phyloP scores from a whole-genome alignment of 176 grass and related monocot genomes.

The Dendrocalamus sinicus region DNA sequence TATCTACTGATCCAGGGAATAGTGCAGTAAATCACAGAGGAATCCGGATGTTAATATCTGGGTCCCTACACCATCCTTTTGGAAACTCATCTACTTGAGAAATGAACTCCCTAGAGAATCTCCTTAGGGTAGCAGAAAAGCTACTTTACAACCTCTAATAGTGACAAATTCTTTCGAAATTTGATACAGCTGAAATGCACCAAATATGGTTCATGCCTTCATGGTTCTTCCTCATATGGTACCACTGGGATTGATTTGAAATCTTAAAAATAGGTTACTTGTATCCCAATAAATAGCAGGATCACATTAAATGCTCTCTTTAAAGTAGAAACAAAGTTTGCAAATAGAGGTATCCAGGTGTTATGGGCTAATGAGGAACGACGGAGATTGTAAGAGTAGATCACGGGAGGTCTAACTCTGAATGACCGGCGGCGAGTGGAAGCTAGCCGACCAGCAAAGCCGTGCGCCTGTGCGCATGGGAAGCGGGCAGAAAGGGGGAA shows the following conservation, averaged over 20 bases:
- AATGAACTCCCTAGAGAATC: slow-evolving; percentile 12
- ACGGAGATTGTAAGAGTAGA: too few species aligned
- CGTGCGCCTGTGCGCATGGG: too few species aligned
- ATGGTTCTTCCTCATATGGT: neutral
- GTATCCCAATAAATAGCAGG: neutral
- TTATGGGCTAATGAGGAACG: too few species aligned
- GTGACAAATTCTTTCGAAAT: slow-evolving; percentile 6
- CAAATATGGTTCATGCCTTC: neutral
- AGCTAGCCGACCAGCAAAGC: too few species aligned
- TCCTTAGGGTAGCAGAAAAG: slow-evolving; percentile 27
- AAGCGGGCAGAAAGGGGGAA: too few species aligned
- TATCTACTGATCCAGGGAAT: too few species aligned
- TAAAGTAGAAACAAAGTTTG: neutral
- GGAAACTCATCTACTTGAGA: neutral
- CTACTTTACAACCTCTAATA: neutral
- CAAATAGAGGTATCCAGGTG: slow-evolving; percentile 13
- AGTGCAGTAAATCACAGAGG: too few species aligned
- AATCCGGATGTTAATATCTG: too few species aligned
- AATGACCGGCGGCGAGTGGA: too few species aligned
- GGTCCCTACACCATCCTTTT: too few species aligned
- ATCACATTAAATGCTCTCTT: neutral
- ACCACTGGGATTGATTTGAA: neutral
- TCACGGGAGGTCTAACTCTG: too few species aligned
- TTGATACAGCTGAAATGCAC: slow-evolving; percentile 7
- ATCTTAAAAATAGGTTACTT: neutral